Base-by-base conservation (phyloP, 495 filamentous ascomycete species). In the Hyaloscypha finlandica region DNA sequence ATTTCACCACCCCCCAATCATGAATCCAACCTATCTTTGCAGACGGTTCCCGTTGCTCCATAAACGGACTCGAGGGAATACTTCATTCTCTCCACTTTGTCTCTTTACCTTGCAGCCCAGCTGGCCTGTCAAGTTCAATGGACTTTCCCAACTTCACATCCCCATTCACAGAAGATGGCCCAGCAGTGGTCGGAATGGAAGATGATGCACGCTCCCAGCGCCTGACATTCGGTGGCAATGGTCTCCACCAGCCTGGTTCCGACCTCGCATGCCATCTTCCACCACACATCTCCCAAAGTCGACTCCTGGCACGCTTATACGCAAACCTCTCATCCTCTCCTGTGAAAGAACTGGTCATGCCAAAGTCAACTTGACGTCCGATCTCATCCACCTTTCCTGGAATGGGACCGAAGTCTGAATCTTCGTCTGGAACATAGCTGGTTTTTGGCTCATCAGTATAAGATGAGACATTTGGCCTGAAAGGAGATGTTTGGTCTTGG, bases 241-340 rank as follows among this genome's bases (percentile, higher is more conserved):
- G 89, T 74, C 83, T 81, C 86, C 87, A 89, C 88, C 88, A 91
- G 11, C 81, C 82, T 30, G 72, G 62, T 70, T 83, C 71, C 53
- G 76, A 62, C 33, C 87, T 71, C 5, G 79, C 80, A 75, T 89
- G 89, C 89, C 90, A 92, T 69, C 79, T 75, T 19, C 75, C 75
- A 16, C 85, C 81, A 71, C 88, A 91, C 72, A 92, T 82, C 76
- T 92, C 88, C 89, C 88, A 92, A 14, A 92, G 69, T 53, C 90
- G 77, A 64, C 86, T 89, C 55, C 81, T 76, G 8, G 88, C 90
- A 4, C 90, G 79, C 72, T 89, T 88, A 65, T 88, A 90, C 0
- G 90, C 89, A 70, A 92, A 93, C 14, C 79, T 79, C 74, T 91
- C 89, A 73, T 91, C 90, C 72, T 90, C 87, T 20, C 90, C 90